Base-by-base conservation (phyloP, 2,329 filamentous ascomycete genomes). In the Pestalotiopsis sp. region DNA sequence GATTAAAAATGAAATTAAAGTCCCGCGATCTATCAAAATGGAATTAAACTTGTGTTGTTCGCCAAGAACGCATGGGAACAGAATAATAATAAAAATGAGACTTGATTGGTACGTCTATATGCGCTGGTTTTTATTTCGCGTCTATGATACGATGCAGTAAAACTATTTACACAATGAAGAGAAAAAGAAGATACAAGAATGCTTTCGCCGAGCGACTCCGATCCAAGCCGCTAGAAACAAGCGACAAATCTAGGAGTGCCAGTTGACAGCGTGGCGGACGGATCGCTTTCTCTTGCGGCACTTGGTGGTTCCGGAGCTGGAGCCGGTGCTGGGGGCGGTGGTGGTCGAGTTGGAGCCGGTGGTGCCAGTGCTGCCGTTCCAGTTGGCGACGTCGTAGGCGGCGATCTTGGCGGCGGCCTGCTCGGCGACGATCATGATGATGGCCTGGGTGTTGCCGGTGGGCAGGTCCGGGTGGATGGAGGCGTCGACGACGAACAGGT, bases 381-480 rank as follows among this genome's bases (percentile, higher is more conserved):
- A 64, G 61, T 64, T 64, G n/a, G 61, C 13, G 39, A 64, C 61
- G n/a, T 64, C n/a, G 39, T 64, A 64, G 20, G 61, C 39, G 38
- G 61, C 38, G 39, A 64, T 64, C 61, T 64, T 64, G 13, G 38
- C 61, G 61, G 61, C 61, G 36, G 61, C 61, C 38, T 64, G 61
- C 41, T 64, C 61, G 41, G 61, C 61, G 38, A 64, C 61, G 14
- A 64, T 20, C 61, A 66, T 66, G 52, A 66, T 66, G 41, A 66
- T 66, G 25, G 64, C 64, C 49, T 66, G 64, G 27, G 52, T 66
- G 64, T 66, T 66, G 25, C 64, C 52, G 31, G 64, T 66, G 27
- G 64, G 64, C 25, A 66, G 64, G 20, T 66, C 64, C 23, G 64
- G 64, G 64, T 66, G 64, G 20, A 66, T 38, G 49, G 64, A 66